Evolutionary conservation across 1,139 yeast genomes (phyloP).

Genomic region (Blastobotrys proliferans): DNA sequence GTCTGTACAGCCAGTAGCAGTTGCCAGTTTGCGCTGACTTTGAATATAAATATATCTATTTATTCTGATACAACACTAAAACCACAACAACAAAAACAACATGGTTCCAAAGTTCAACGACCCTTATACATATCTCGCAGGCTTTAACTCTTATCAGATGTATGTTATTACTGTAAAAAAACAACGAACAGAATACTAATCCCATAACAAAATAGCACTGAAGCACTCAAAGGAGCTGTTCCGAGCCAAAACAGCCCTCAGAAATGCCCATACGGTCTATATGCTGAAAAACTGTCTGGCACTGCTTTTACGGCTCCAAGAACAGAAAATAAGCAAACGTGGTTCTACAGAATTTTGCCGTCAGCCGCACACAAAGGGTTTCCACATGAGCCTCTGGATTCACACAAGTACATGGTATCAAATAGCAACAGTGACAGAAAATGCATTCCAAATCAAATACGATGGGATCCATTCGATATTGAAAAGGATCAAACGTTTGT

Average conservation of each 20-base stretch:
- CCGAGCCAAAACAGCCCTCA: constrained; percentile 29
- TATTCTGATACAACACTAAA: background rate
- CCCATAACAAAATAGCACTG: constrained; percentile 18
- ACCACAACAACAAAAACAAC: background rate
- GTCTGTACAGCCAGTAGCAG: no score
- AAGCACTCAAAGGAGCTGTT: constrained; percentile 25
- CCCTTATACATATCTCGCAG: constrained; percentile 25
- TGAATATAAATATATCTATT: background rate
- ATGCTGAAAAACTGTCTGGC: constrained; percentile 31
- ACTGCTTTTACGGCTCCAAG: constrained; percentile 32
- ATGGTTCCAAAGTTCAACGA: constrained; percentile 16
- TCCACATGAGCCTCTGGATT: constrained; percentile 9
- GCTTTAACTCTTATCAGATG: constrained; percentile 28
- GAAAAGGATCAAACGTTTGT: constrained; percentile 23
- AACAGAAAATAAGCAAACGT: constrained; percentile 25
- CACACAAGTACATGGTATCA: background rate
- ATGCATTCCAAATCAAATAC: constrained; percentile 28
- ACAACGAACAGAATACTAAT: background rate
- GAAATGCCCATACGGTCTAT: constrained; percentile 26
- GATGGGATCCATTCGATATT: constrained; percentile 31
- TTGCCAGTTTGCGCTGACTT: no score
- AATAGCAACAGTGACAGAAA: constrained; percentile 15
- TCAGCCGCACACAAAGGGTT: constrained; percentile 26
- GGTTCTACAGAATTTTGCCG: constrained; percentile 29
- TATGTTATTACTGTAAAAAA: constrained; percentile 12